These are phyloP conservation scores for Cetradonia linearis DNA, from an alignment of 495 filamentous ascomycete genomes.

Conservation along the genomic window DNA sequence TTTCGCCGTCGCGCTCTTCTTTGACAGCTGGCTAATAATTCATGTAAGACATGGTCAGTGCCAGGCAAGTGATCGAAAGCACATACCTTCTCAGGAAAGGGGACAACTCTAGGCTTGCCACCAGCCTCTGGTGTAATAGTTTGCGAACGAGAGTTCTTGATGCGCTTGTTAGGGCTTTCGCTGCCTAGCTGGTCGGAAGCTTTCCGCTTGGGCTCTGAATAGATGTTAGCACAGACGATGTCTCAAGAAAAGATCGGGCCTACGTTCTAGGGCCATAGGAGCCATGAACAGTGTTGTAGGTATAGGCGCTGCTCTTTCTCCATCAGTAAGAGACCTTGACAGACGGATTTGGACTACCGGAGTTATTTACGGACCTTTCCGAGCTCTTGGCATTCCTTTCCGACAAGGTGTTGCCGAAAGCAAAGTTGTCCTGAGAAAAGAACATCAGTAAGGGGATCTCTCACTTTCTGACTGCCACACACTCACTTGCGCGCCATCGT, in stretches of 20 bases:
- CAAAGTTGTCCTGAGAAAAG: constrained; percentile 13
- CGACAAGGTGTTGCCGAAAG: background rate
- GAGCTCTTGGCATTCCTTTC: constrained; percentile 8
- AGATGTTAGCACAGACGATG: constrained; percentile 16
- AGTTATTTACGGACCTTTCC: constrained; percentile 7
- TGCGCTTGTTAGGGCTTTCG: constrained; percentile 49
- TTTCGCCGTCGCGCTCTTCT: constrained; percentile 90
- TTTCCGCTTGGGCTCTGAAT: constrained; percentile 62
- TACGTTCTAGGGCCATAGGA: constrained; percentile 24
- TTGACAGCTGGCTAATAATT: constrained; percentile 64
- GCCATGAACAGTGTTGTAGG: constrained; percentile 17
- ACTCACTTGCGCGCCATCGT: constrained; percentile 17
- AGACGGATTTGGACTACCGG: constrained; percentile 1
- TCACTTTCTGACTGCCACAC: background rate
- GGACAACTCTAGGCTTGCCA: constrained; percentile 48
- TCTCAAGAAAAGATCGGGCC: background rate
- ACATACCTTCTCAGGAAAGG: constrained; percentile 74
- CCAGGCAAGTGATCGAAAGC: background rate
- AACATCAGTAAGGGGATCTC: background rate
- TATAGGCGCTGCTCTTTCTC: background rate
- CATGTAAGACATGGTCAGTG: constrained; percentile 13
- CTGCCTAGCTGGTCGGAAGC: constrained; percentile 55
- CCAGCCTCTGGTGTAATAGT: constrained; percentile 46
- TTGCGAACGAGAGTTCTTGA: constrained; percentile 41
- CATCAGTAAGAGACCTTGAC: background rate